phyloP scores from a whole-genome alignment of 2,329 filamentous ascomycete genomes.

The Aspergillus fijiensis region DNA sequence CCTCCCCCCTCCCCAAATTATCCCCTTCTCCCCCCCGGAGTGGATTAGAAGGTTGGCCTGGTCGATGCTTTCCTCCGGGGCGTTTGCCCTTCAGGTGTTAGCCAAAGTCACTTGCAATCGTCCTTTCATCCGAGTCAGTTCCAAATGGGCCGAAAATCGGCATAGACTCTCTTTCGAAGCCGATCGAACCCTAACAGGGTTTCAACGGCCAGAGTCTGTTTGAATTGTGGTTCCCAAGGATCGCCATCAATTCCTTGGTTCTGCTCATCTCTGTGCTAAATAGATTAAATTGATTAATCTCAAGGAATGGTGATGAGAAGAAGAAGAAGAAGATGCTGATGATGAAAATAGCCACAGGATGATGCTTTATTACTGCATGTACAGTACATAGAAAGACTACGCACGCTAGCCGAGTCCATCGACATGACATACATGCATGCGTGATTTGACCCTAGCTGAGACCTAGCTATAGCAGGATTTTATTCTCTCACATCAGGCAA shows the following conservation, averaged over 20 bases:
- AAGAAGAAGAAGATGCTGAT: neutral
- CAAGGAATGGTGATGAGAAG: neutral
- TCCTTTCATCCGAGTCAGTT: slow-evolving; percentile 1
- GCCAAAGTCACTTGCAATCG: neutral
- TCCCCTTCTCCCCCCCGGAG: neutral
- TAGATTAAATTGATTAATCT: neutral
- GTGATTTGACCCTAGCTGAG: neutral
- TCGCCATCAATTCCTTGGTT: slow-evolving; percentile 11
- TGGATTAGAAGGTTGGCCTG: neutral
- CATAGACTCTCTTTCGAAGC: neutral
- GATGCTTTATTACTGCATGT: neutral
- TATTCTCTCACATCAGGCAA: neutral
- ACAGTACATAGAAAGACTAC: neutral
- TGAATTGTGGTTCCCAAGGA: slow-evolving; percentile 4
- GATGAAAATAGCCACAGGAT: neutral
- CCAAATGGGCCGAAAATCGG: neutral
- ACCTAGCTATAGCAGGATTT: neutral
- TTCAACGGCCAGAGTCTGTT: slow-evolving; percentile 9
- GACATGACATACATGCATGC: neutral
- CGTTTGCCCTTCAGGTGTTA: slow-evolving; percentile 7
- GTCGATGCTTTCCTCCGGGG: neutral
- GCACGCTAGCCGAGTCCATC: neutral
- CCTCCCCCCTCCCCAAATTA: no score
- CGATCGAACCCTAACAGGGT: neutral
- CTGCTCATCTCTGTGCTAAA: neutral